A percentile compares a stretch with the other conserved stretches of the same genome.
Evolutionary conservation across 495 filamentous ascomycete species (phyloP).

Genomic region (Ramalina intermedia): DNA sequence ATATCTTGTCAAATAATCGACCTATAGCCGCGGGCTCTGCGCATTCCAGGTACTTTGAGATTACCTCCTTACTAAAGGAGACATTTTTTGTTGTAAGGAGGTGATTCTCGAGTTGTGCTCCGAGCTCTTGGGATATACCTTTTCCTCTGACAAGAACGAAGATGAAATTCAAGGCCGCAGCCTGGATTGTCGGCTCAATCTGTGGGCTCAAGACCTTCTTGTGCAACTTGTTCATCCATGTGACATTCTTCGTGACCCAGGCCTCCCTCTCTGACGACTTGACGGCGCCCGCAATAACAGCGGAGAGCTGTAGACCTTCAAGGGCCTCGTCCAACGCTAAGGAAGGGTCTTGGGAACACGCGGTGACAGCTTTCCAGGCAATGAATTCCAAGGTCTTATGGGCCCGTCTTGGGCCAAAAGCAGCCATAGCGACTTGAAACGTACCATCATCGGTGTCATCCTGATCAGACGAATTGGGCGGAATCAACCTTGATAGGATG

Average conservation of each 20-base stretch:
- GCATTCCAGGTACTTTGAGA: too few species aligned
- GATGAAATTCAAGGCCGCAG: neutral
- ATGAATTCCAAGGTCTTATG: slow-evolving; percentile 42
- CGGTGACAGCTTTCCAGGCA: slow-evolving; percentile 27
- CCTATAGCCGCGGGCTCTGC: too few species aligned
- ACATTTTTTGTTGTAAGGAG: too few species aligned
- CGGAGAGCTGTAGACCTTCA: slow-evolving; percentile 36
- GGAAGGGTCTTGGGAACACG: slow-evolving; percentile 31
- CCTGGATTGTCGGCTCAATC: neutral
- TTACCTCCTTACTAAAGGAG: too few species aligned
- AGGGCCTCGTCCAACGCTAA: slow-evolving; percentile 26
- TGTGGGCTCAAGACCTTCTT: slow-evolving; percentile 32
- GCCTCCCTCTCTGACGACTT: slow-evolving; percentile 23
- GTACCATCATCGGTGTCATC: neutral
- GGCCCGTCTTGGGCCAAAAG: slow-evolving; percentile 34
- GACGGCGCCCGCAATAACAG: slow-evolving; percentile 31
- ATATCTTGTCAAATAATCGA: too few species aligned
- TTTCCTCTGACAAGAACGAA: too few species aligned
- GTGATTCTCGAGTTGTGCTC: too few species aligned
- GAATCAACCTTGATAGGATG: slow-evolving; percentile 30
- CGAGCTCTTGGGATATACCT: too few species aligned
- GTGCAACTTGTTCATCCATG: slow-evolving; percentile 35
- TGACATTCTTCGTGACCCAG: slow-evolving; percentile 31
- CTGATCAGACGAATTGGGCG: neutral
- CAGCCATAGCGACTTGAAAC: slow-evolving; percentile 28